Evolutionary conservation across 1,139 yeast genomes (phyloP).

Genomic region (Casaregolazyma suthepensis): DNA sequence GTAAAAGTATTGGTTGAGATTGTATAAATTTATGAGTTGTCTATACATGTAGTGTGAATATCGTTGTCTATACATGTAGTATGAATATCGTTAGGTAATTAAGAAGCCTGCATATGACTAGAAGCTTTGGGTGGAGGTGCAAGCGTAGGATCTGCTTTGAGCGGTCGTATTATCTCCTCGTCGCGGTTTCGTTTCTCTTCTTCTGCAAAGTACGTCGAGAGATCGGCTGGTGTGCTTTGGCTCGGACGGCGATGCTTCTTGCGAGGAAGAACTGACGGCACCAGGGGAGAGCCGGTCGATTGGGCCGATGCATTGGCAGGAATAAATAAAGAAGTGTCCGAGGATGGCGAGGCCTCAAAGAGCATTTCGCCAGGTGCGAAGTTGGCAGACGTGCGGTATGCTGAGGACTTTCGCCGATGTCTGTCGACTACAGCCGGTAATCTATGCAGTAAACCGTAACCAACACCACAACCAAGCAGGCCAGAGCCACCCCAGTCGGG

Average conservation of each 20-base stretch:
- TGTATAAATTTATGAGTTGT: background rate
- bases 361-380: slow-evolving; percentile 31
- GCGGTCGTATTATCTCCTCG: slow-evolving; percentile 24
- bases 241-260: slow-evolving; percentile 13
- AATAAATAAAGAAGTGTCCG: slow-evolving; percentile 3
- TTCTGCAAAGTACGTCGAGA: slow-evolving; percentile 33
- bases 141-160: slow-evolving; percentile 9
- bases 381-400: slow-evolving; percentile 6
- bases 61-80: background rate
- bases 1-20: slow-evolving; percentile 5
- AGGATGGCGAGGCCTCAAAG: slow-evolving; percentile 23
- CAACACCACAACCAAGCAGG: slow-evolving; percentile 88
- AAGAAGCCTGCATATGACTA: background rate
- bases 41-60: background rate
- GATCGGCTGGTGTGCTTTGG: slow-evolving; percentile 17
- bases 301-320: slow-evolving; percentile 12
- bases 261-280: slow-evolving; percentile 14
- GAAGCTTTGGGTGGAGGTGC: slow-evolving; percentile 23
- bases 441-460: slow-evolving; percentile 83
- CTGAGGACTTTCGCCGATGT: slow-evolving; percentile 12
- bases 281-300: slow-evolving; percentile 16
- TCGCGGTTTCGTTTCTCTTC: slow-evolving; percentile 31
- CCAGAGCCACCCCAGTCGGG: slow-evolving; percentile 63
- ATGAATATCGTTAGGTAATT: background rate
- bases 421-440: slow-evolving; percentile 56